Conservation (phyloP, 1,284 basidiomycete genomes). For the Heliocybe sulcata region DNA sequence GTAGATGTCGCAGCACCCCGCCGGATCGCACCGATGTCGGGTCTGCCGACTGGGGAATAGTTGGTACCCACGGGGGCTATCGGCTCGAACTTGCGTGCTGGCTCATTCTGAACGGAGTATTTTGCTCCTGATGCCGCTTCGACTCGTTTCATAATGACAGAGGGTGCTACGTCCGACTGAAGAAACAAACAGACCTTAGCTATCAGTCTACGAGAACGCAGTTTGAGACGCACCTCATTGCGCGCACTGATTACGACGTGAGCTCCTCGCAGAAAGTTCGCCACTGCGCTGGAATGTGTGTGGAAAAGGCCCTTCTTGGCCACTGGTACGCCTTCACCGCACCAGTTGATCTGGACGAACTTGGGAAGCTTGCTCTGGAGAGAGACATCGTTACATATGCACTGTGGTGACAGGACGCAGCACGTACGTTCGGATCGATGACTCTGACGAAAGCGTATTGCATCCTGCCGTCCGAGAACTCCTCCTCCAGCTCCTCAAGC, state of each 20-base stretch:
- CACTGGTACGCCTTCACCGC: slow-evolving; percentile 94
- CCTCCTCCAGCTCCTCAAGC: slow-evolving; percentile 87
- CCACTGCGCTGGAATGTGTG: slow-evolving; percentile 79
- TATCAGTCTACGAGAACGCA: not conserved
- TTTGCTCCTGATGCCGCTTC: slow-evolving; percentile 90
- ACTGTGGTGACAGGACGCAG: slow-evolving; percentile 1
- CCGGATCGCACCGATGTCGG: slow-evolving; percentile 59
- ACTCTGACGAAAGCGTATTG: slow-evolving; percentile 93
- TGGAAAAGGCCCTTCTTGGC: slow-evolving; percentile 90
- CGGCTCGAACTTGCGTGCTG: slow-evolving; percentile 54
- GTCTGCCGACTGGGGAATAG: slow-evolving; percentile 65
- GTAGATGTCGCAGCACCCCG: slow-evolving; percentile 29
- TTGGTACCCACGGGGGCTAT: slow-evolving; percentile 68
- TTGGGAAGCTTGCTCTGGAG: slow-evolving; percentile 79
- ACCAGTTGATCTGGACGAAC: slow-evolving; percentile 91
- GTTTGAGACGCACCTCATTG: slow-evolving; percentile 61
- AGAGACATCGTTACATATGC: slow-evolving; percentile 7
- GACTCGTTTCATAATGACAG: slow-evolving; percentile 80
- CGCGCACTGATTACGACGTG: slow-evolving; percentile 92
- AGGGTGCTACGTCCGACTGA: slow-evolving; percentile 76
- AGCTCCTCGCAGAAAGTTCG: slow-evolving; percentile 75
- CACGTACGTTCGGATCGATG: slow-evolving; percentile 75
- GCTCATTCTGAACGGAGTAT: slow-evolving; percentile 75
- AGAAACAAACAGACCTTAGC: slow-evolving; percentile 3
- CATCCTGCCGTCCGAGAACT: slow-evolving; percentile 94